Evolutionary conservation across 176 grass and related monocot species (phyloP), one percentile per base, ranked within the genome.

Genomic region (Eleusine coracana): DNA sequence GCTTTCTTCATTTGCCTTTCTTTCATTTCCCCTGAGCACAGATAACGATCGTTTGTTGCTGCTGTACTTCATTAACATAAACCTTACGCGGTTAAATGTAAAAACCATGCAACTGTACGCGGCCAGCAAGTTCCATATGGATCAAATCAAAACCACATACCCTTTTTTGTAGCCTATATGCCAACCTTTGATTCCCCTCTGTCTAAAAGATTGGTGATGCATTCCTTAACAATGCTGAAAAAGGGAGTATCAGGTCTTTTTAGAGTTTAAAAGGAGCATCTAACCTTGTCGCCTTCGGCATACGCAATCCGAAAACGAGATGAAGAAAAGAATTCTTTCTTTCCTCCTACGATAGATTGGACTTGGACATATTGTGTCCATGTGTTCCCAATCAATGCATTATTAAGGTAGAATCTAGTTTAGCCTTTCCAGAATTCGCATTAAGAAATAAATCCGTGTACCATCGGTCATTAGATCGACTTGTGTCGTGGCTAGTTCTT

Each of bases 271-370:
- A 25, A 10, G 9, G 2, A 60, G 21, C 21, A 60, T 25, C 58
- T 10, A 23, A 7, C 2, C 1, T 60, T 51, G 50, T 74, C 72
- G 29, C 49, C 72, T 38, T 21, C 12, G 10, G 10, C 34, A 7
- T 20, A 45, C 56, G 56, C 39, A 45, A 77, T 61, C 75, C 39
- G 54, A 61, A 76, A 76, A 41, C 74, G 74, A 61, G 54, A 55
- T 5, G 5, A 41, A 61, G 74, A 14, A 61, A 76, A 76, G 36
- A 59, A 76, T 41, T 76, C 17, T 2, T 5, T 36, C 64, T 66
- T 67, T 38, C 5, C 15, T 60, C 37, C 6, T 6, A n/a, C 31
- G 55, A 27, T 18, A 23, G 20, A 27, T 18, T 40, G 20, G 59
- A 34, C 54, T 60, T 59, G 66, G 8, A 7, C 9, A 60, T 15